Evolutionary conservation across 176 grass and related monocot genomes (phyloP), one percentile per base, ranked within the genome.

Genomic region (Coix lacrymajobi): DNA sequence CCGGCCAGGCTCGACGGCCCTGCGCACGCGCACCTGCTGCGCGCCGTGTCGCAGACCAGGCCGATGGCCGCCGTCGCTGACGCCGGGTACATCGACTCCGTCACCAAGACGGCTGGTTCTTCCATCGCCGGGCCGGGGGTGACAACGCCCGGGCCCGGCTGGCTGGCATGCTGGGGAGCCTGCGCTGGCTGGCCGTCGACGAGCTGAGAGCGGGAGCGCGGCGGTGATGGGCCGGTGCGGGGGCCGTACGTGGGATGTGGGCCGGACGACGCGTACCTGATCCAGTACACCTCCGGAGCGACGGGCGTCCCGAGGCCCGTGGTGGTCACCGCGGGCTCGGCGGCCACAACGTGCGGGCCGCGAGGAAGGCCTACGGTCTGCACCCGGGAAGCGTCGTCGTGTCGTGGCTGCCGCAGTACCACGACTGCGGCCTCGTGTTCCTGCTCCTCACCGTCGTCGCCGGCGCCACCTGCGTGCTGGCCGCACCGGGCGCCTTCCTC

Each of bases 341-440:
- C 76, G 2, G 86, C 86, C 89, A 84, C 7, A 94, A 91, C 76
- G 89, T 82, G 32, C 60, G 80, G 44, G 71, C 70, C 11, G 92
- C 92, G n/a, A 91, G 92, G 69, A 88, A 4, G 33, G 79, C 88
- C 24, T 90, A 90, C 70, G 85, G 88, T 16, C 75, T 86, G 39
- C 40, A 71, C 46, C 79, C 92, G 6, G 54, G 48, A 58, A 91
- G 86, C 76, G 58, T 86, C 9, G 71, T 89, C 36, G 88, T 88
- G 54, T 89, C 92, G 71, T 94, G 88, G 88, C 83, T 91, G 71
- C 92, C 76, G 12, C 83, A 81, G 83, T 91, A 91, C 77, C 92
- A 94, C 60, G 89, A 91, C 80, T 91, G 89, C 70, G 86, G 89
- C 86, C 86, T 94, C 64, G 81, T 94, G 92, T 91, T 91, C 67